Evolutionary conservation across 73 alveolate species (phyloP).

Genomic region (Paramecium pentaurelia): DNA sequence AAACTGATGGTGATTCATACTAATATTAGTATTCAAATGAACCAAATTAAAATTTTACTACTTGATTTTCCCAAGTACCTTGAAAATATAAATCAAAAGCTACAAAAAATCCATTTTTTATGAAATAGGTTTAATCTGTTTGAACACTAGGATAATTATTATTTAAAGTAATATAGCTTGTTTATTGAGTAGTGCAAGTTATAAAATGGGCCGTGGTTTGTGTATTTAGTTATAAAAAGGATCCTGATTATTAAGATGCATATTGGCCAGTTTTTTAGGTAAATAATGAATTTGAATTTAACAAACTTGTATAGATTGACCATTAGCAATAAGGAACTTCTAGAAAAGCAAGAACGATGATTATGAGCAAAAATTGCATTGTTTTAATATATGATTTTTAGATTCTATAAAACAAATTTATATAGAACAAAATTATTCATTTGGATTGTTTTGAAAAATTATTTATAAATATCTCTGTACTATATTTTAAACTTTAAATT

Average conservation of each 20-base stretch:
- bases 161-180: not conserved
- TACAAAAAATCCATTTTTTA: not conserved
- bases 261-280: not conserved
- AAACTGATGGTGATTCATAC: not conserved
- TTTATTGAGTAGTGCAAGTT: not conserved
- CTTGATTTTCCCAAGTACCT: not conserved
- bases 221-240: not conserved
- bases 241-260: not conserved
- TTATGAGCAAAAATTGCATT: not conserved
- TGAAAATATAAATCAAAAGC: not conserved
- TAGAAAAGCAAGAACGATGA: not conserved
- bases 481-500: too few relatives aligned
- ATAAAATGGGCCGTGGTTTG: not conserved
- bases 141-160: not conserved
- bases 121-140: not conserved
- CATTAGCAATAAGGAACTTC: not conserved
- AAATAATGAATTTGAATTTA: not conserved
- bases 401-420: not conserved
- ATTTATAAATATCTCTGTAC: too few relatives aligned
- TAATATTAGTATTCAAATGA: not conserved
- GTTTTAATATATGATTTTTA: not conserved
- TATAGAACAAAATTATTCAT: not conserved
- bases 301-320: not conserved
- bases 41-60: not conserved
- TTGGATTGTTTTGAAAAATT: too few relatives aligned